Base-by-base conservation (phyloP, 2,329 filamentous ascomycete genomes). In the Aspergillaceae sp. region DNA sequence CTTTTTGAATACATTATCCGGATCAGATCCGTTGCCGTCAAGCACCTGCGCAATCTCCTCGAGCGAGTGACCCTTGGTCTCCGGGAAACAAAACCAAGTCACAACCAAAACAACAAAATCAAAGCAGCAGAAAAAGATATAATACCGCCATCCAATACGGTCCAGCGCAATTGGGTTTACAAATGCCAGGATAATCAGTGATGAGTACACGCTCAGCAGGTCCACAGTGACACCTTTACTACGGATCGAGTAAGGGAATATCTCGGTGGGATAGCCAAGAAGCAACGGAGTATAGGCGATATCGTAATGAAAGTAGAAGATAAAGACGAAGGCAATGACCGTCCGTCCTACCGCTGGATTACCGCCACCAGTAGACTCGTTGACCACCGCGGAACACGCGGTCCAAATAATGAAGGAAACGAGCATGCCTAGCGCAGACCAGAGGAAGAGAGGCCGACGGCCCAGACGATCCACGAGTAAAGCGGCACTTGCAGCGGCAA, bases 231-330 rank as follows among this genome's bases (percentile, higher is more conserved):
- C 37, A 1, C 61, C 62, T 42, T 58, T 59, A 27, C 55, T 50
- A 41, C 79, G 76, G 28, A 50, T 80, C 66, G 73, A 70, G 65
- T 78, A 82, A 0, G 78, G 78, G 10, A 80, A 68, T 30, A 82
- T 68, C 63, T 82, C 79, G 5, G 79, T 71, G 1, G 76, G 72
- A 52, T 82, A 82, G 35, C 48, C 49, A 2, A 80, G 70, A 7
- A 80, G 67, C 37, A 82, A 68, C 41, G 77, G 76, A 0, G 75
- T 79, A 62, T 78, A 81, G 41, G 74, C 78, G 47, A 82, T 76
- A 50, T 78, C 76, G 62, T 81, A 81, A 54, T 76, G 78, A 56
- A 78, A 68, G 44, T 74, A 74, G 54, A 80, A 82, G 19, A 79
- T 62, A 72, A 79, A 82, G 50, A 82, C 72, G 53, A 79, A 79